phyloP scores from a whole-genome alignment of 208 protist species.

The Leishmania lainsoni region DNA sequence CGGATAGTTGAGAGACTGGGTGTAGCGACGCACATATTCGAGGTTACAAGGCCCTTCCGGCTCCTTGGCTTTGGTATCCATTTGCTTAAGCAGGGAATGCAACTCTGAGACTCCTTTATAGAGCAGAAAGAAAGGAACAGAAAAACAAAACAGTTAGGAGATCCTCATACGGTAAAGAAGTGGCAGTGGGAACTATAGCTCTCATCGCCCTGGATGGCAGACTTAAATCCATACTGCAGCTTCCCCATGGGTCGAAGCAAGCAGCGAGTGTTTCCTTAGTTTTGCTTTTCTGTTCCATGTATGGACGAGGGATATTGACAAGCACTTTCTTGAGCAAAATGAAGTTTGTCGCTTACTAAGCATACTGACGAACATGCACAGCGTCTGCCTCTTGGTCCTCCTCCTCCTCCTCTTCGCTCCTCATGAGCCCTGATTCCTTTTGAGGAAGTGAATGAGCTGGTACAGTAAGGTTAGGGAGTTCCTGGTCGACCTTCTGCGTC shows the following conservation, averaged over 20 bases:
- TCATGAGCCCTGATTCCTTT: background rate
- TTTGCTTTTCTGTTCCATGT: background rate
- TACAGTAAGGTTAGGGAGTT: conserved; percentile 33
- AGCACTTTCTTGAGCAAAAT: background rate
- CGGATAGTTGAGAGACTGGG: conserved; percentile 75
- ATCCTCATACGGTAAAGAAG: background rate
- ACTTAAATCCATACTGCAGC: too few species aligned
- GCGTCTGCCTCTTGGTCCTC: conserved; percentile 7
- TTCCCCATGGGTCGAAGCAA: background rate
- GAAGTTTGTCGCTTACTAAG: conserved; percentile 4
- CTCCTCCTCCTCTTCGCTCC: background rate
- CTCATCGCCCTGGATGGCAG: too few species aligned
- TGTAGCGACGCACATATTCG: conserved; percentile 82
- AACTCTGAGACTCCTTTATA: background rate
- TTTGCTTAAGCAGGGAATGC: conserved; percentile 6
- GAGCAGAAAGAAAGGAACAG: background rate
- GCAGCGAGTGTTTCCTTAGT: background rate
- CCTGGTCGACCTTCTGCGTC: conserved; percentile 10
- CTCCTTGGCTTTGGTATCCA: conserved; percentile 78
- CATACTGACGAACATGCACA: conserved; percentile 18
- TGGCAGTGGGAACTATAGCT: background rate
- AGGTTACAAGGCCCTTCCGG: conserved; percentile 78
- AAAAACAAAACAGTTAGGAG: background rate
- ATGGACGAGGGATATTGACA: background rate
- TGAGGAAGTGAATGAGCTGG: conserved; percentile 27